These are phyloP conservation scores for Phytophthora sp. DNA, from an alignment of 352 stramenopile species.

Conservation along the genomic window DNA sequence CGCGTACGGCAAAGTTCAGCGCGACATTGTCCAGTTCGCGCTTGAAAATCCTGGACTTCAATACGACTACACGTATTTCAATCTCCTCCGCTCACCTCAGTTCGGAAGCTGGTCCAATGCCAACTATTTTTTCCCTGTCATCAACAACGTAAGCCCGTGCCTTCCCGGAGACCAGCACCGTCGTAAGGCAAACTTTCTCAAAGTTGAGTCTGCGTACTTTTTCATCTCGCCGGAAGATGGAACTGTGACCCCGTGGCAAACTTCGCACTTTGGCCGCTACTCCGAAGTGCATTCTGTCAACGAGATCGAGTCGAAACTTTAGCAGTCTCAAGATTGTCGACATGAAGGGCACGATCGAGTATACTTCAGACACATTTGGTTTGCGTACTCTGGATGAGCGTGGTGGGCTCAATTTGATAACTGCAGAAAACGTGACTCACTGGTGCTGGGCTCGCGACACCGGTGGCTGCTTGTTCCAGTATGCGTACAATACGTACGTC, in stretches of 20 bases:
- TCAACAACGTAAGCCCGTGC: conserved; percentile 25
- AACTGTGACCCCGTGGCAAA: conserved; percentile 42
- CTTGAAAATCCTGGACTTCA: conserved; percentile 19
- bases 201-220: conserved; percentile 39
- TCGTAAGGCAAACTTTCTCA: conserved; percentile 38
- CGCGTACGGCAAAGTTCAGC: conserved; percentile 26
- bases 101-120: conserved; percentile 1
- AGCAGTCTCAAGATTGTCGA: conserved; percentile 25
- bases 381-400: conserved; percentile 34
- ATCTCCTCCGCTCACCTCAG: conserved; percentile 4
- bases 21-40: conserved; percentile 25
- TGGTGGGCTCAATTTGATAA: conserved; percentile 25
- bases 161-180: conserved; percentile 4
- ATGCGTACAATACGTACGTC: conserved; percentile 2
- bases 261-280: conserved; percentile 40
- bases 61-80: conserved; percentile 17
- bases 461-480: background rate
- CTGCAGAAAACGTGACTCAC: conserved; percentile 2
- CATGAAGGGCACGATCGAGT: conserved; percentile 43
- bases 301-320: conserved; percentile 18
- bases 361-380: conserved; percentile 45
- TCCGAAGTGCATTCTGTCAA: conserved; percentile 25
- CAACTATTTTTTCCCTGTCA: conserved; percentile 12
- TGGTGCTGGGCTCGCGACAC: background rate
- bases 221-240: conserved; percentile 45